These are phyloP conservation scores for Kwoniella botswanensis DNA, from an alignment of 768 basidiomycete species.

Conservation along the genomic window DNA sequence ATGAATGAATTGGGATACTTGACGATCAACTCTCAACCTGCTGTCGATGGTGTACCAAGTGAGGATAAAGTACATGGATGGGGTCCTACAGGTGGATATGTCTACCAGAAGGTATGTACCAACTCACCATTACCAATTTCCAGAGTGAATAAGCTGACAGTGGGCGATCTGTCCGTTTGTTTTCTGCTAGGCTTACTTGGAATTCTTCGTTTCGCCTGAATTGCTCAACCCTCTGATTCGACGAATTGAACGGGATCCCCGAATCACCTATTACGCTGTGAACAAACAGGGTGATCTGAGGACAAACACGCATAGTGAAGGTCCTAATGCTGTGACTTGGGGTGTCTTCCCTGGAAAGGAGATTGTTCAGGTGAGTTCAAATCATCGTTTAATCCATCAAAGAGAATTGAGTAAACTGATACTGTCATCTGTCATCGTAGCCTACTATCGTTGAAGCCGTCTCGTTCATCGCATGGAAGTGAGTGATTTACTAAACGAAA, in stretches of 20 bases:
- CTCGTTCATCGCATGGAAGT: conserved; percentile 99
- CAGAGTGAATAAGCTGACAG: not conserved
- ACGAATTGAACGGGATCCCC: conserved; percentile 81
- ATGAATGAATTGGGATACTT: conserved; percentile 92
- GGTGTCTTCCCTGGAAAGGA: conserved; percentile 98
- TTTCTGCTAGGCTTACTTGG: conserved; percentile 78
- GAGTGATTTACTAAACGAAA: conserved; percentile 30
- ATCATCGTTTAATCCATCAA: not conserved
- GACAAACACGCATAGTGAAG: conserved; percentile 92
- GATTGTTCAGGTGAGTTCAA: conserved; percentile 68
- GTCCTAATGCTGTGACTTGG: conserved; percentile 99
- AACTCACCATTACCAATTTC: not conserved
- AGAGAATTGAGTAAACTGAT: too few relatives aligned
- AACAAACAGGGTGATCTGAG: conserved; percentile 92
- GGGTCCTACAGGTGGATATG: conserved; percentile 91
- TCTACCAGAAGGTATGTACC: conserved; percentile 83
- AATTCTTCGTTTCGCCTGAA: conserved; percentile 85
- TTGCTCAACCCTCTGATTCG: conserved; percentile 74
- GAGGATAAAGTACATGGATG: conserved; percentile 87
- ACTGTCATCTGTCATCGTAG: not conserved
- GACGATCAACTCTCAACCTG: conserved; percentile 96
- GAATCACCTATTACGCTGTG: conserved; percentile 95
- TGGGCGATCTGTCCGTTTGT: conserved; percentile 9
- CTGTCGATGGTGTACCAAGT: conserved; percentile 85
- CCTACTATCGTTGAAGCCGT: conserved; percentile 96